Conservation (phyloP, 83 land plant genomes). For the Thuja plicata region DNA sequence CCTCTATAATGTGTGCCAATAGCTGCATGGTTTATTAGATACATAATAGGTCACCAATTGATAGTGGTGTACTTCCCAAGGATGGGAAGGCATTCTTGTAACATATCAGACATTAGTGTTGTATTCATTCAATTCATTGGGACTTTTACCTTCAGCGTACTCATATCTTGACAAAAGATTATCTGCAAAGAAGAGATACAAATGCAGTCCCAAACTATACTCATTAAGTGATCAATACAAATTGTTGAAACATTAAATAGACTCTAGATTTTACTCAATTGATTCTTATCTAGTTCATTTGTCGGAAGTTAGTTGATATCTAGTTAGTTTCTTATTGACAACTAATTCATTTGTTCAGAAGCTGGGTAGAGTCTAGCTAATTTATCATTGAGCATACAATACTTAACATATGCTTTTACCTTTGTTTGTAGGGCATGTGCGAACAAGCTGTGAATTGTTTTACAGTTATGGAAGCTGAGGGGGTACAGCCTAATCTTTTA, state of each 20-base stretch:
- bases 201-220: background rate
- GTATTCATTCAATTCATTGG: background rate
- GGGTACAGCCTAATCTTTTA: constrained; percentile 59
- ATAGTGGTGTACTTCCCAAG: constrained; percentile 2
- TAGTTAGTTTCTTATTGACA: too few relatives aligned
- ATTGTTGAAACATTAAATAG: background rate
- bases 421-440: constrained; percentile 73
- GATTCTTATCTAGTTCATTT: background rate
- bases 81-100: background rate
- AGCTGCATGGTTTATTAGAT: background rate
- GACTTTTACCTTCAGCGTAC: background rate
- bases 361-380: background rate
- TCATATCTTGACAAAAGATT: background rate
- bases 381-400: background rate
- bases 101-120: background rate
- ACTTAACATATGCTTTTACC: constrained; percentile 10
- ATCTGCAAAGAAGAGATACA: background rate
- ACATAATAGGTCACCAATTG: background rate
- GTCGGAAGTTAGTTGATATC: background rate
- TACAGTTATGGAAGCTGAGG: constrained; percentile 80
- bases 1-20: background rate
- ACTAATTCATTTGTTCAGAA: background rate
- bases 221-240: background rate
- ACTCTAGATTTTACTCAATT: background rate
- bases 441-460: constrained; percentile 87